phyloP scores from a whole-genome alignment of 441 rosid genomes.

The Gossypium gossypioides region DNA sequence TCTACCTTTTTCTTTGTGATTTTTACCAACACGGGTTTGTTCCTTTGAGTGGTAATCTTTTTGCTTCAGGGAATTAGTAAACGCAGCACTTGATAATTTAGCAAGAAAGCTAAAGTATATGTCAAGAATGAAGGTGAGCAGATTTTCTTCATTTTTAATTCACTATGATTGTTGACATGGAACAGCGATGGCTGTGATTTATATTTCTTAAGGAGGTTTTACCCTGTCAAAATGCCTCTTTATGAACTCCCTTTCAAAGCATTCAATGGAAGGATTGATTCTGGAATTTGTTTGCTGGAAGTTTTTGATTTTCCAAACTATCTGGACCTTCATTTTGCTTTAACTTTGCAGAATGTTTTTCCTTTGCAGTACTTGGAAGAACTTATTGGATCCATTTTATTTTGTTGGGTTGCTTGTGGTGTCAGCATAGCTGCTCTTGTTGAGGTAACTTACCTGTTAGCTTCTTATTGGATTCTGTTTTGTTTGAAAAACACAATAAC shows the following conservation, averaged over 20 bases:
- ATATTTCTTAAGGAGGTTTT: neutral
- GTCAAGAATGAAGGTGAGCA: slow-evolving; percentile 66
- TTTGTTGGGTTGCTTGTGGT: slow-evolving; percentile 82
- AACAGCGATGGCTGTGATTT: neutral
- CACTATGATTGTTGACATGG: neutral
- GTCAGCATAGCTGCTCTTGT: slow-evolving; percentile 82
- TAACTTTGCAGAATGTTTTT: neutral
- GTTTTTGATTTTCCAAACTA: neutral
- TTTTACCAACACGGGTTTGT: slow-evolving; percentile 4
- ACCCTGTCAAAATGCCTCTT: neutral
- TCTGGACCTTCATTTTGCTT: neutral
- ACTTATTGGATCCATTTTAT: slow-evolving; percentile 72
- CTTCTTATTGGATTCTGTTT: slow-evolving; percentile 1
- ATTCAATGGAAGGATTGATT: neutral
- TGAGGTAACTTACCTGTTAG: slow-evolving; percentile 49
- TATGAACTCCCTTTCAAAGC: neutral
- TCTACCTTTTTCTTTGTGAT: neutral
- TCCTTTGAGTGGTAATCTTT: slow-evolving; percentile 12
- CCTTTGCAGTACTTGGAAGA: slow-evolving; percentile 82
- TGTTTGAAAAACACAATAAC: neutral
- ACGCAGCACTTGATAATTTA: slow-evolving; percentile 57
- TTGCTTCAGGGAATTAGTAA: slow-evolving; percentile 71
- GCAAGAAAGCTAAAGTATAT: slow-evolving; percentile 70
- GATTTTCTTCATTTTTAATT: slow-evolving; percentile 5
- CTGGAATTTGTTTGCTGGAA: neutral